Percentiles rank a stretch among this genome's conserved stretches.
These are phyloP conservation scores for Monosporozyma solicola DNA, from an alignment of 805 yeast species.

Conservation along the genomic window DNA sequence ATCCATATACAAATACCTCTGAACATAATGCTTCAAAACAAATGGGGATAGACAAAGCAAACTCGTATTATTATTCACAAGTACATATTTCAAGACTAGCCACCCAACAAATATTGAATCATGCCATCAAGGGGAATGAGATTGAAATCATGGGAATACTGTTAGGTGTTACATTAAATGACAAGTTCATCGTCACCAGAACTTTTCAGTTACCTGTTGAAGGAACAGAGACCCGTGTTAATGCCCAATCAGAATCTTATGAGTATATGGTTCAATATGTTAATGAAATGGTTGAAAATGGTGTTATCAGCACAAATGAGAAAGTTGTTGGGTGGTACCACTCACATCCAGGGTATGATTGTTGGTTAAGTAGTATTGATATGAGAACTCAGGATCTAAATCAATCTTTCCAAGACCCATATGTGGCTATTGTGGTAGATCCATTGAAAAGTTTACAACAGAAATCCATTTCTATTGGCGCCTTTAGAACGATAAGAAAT, in stretches of 20 bases:
- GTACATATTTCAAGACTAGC: conserved; percentile 57
- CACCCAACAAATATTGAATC: conserved; percentile 63
- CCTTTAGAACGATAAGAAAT: conserved; percentile 62
- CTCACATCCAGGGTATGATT: conserved; percentile 97
- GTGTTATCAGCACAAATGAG: conserved; percentile 36
- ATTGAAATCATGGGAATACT: conserved; percentile 95
- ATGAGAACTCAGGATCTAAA: conserved; percentile 81
- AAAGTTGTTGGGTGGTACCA: conserved; percentile 97
- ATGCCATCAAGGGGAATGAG: conserved; percentile 75
- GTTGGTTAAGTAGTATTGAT: conserved; percentile 92
- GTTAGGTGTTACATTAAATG: conserved; percentile 59
- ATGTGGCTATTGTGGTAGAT: conserved; percentile 80
- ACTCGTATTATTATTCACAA: conserved; percentile 10
- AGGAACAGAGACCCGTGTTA: conserved; percentile 93
- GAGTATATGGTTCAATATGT: conserved; percentile 88
- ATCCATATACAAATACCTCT: neutral
- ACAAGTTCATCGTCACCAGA: conserved; percentile 62
- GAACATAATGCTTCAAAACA: neutral
- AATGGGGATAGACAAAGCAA: neutral
- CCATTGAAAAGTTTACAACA: conserved; percentile 59
- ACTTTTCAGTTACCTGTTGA: conserved; percentile 84
- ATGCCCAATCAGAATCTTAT: conserved; percentile 88
- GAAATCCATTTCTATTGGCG: conserved; percentile 74
- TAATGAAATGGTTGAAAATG: conserved; percentile 39
- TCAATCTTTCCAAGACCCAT: conserved; percentile 87